Evolutionary conservation across 2,329 filamentous ascomycete species (phyloP).

Genomic region (Beauveria caledonica): DNA sequence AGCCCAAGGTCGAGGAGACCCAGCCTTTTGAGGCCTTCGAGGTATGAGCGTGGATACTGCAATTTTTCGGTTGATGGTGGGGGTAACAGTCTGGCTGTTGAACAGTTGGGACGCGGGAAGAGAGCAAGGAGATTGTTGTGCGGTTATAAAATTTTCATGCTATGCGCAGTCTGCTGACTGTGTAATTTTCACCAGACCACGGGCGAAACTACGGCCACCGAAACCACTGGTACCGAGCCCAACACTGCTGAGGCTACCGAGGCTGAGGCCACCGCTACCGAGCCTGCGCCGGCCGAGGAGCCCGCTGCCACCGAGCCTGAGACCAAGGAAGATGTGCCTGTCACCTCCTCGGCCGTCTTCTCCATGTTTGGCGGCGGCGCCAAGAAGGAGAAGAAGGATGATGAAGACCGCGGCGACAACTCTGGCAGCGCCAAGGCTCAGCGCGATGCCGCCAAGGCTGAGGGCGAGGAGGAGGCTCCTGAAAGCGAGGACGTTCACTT

Average conservation of each 20-base stretch:
- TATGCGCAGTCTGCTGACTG: not conserved
- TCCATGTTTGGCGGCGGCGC: conserved; percentile 98
- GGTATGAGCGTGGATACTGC: conserved; percentile 17
- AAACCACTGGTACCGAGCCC: not conserved
- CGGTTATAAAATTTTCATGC: not conserved
- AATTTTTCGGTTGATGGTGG: not conserved
- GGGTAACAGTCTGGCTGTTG: not conserved
- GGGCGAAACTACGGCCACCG: conserved; percentile 7
- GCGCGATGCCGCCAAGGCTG: conserved; percentile 50
- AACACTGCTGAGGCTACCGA: conserved; percentile 10
- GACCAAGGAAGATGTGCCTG: conserved; percentile 28
- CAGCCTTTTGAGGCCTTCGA: conserved; percentile 23
- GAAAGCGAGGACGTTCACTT: conserved; percentile 94
- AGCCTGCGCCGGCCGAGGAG: not conserved
- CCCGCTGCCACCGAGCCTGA: conserved; percentile 14
- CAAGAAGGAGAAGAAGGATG: conserved; percentile 92
- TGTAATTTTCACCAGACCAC: not conserved
- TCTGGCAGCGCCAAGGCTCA: conserved; percentile 83
- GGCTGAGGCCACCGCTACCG: conserved; percentile 14
- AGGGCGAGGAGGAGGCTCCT: conserved; percentile 65
- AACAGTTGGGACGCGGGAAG: not conserved
- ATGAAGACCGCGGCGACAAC: conserved; percentile 75
- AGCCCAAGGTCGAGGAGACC: conserved; percentile 47
- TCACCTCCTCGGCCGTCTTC: conserved; percentile 66
- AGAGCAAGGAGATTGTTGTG: not conserved